A percentile compares a stretch with the other conserved stretches of the same genome.
Conservation (phyloP, 106 monocot species). For the Allium sativum region DNA sequence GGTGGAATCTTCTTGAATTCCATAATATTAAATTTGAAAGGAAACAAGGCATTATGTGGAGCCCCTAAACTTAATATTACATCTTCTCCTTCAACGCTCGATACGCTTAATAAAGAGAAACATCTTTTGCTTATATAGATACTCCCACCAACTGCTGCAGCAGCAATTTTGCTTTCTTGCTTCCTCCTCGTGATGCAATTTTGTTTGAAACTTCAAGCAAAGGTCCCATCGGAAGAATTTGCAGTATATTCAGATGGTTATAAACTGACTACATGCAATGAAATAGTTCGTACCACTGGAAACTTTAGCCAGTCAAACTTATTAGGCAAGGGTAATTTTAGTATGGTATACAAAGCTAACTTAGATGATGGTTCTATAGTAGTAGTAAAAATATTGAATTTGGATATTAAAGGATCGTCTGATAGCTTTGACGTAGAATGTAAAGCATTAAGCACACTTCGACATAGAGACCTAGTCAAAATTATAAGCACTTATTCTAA, state of each 20-base stretch:
- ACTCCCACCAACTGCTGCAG: background rate
- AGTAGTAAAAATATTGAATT: background rate
- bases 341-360: background rate
- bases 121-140: background rate
- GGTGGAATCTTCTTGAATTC: background rate
- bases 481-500: background rate
- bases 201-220: no score
- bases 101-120: background rate
- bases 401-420: background rate
- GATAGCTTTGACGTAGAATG: background rate
- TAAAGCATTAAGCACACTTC: background rate
- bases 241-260: background rate
- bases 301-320: slow-evolving; percentile 3
- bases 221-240: no score
- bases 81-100: background rate
- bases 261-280: background rate
- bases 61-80: background rate
- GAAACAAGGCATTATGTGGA: background rate
- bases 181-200: no score
- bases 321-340: background rate
- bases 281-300: background rate
- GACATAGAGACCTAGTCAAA: background rate
- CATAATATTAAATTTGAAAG: background rate
- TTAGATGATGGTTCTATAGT: background rate
- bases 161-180: background rate